Evolutionary conservation across 129 eudicot genomes (phyloP), one percentile per base, ranked within the genome.

Genomic region (Artemisia argyi): DNA sequence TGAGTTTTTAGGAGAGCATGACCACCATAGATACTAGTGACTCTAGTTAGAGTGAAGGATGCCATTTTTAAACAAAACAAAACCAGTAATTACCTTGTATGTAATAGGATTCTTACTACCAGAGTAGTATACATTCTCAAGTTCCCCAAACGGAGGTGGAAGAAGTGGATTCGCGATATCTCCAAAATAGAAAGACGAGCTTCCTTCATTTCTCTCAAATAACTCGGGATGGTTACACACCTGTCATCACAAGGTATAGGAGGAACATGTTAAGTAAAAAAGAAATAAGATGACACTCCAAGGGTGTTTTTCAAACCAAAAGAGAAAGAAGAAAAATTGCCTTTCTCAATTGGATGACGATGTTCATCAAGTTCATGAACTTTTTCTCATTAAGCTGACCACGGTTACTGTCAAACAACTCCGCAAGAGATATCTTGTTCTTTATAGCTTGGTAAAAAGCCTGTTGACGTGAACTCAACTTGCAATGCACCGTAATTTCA

Each of bases 141-240:
- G 58, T 70, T 94, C 97, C 44, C 96, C 97, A 76, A 84, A 88
- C 5, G 96, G 91, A 57, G 99, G 86, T 54, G 99, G 97, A 61
- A 86, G 89, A 74, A 90, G 96, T 20, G 92, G 79, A 84, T 94
- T 86, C 30, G 96, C 85, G 22, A 94, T 80, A 11, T 88, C 97
- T 75, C 93, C 97, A 79, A 94, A 94, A 74, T 84, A 79, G 24
- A 90, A 78, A 76, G 88, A 94, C n/a, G 97, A 35, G 73, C 84
- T 94, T 71, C 99, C 99, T 80, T 94, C 99, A 76, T 94, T 94
- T 85, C 99, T 94, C 82, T 94, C 99, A 77, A 94, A 94, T 67
- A 94, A 83, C 72, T 94, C 99, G 28, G 99, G 99, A 88, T 94
- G 99, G 75, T 94, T 94, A 81, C 99, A 94, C 20, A 94, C 99